phyloP scores from a whole-genome alignment of 2,329 filamentous ascomycete genomes.

The Pseudocercospora fijiensis region DNA sequence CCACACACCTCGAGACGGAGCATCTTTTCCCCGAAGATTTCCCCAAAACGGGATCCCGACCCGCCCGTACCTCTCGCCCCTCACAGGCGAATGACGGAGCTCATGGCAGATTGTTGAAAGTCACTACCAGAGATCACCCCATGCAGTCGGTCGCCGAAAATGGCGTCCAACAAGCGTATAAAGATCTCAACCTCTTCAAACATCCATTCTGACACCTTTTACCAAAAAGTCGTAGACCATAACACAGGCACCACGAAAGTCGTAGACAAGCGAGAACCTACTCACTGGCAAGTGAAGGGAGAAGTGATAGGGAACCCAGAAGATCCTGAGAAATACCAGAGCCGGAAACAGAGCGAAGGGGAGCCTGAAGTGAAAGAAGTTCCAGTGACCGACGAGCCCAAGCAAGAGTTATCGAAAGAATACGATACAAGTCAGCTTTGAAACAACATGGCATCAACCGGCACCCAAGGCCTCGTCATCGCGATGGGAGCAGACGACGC shows the following conservation, averaged over 20 bases:
- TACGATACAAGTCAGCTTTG: slow-evolving; percentile 38
- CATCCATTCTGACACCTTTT: slow-evolving; percentile 42
- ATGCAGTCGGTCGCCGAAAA: slow-evolving; percentile 21
- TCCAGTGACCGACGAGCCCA: background rate
- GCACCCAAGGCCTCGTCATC: slow-evolving; percentile 46
- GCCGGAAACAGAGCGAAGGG: slow-evolving; percentile 33
- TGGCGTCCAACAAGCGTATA: slow-evolving; percentile 24
- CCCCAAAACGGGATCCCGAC: background rate
- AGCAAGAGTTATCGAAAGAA: slow-evolving; percentile 24
- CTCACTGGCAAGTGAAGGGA: slow-evolving; percentile 32
- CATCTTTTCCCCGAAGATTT: background rate
- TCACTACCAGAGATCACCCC: background rate
- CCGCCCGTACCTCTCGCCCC: background rate
- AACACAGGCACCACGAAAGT: slow-evolving; percentile 40
- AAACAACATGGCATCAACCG: slow-evolving; percentile 26
- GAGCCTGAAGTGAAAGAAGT: slow-evolving; percentile 23
- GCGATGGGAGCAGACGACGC: slow-evolving; percentile 69
- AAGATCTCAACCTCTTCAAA: slow-evolving; percentile 43
- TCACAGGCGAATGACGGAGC: slow-evolving; percentile 4
- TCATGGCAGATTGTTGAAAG: background rate
- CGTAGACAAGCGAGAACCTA: slow-evolving; percentile 39
- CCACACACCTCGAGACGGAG: slow-evolving; percentile 1
- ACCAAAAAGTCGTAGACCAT: slow-evolving; percentile 41
- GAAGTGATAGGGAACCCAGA: slow-evolving; percentile 40
- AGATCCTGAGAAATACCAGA: slow-evolving; percentile 26